Evolutionary conservation across 192 early-diverging fungal species (phyloP), one percentile per base, ranked within the genome.

Genomic region (Umbelopsis vinacea): DNA sequence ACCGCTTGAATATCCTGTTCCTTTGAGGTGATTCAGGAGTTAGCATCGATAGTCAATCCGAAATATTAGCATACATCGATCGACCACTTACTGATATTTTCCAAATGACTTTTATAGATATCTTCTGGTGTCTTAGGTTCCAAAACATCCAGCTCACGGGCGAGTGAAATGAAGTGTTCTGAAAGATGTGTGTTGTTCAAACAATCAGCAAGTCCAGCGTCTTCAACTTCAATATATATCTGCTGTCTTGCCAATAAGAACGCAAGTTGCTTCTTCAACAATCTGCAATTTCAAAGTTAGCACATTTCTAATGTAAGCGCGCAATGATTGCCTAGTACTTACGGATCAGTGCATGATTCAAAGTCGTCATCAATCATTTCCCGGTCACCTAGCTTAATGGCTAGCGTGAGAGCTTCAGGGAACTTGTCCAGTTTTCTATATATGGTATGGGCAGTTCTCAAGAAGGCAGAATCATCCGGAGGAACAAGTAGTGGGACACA

Each of bases 51-150:
- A 43, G 40, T 43, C 40, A 12, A 43, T 43, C 40, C 6, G 11
- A 43, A 43, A 7, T 11, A 43, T 11, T 43, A 12, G 40, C 40
- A 43, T 43, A 6, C 0, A 43, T 43, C 6, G 11, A 43, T 43
- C 1, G 21, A 40, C n/a, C 3, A 69, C 83, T 79, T 87, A 90
- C 90, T 86, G 45, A 87, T 90, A 81, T 97, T 95, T 80, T 99
- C 96, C 73, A 98, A 78, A 77, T 98, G 95, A 57, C 87, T 88
- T 83, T 99, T 99, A 88, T 99, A 99, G 74, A 99, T 97, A 76
- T 99, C 98, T 75, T 98, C 96, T 3, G 98, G 97, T 17, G 91
- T 86, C 83, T 98, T 98, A 52, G 98, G 89, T 66, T 98, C 98
- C 77, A 96, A 84, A 50, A 99, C 90, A 81, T 97, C 94, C 72